Evolutionary conservation across 2,329 filamentous ascomycete species (phyloP), one percentile per base, ranked within the genome.

Genomic region (Xylaria polymorpha): DNA sequence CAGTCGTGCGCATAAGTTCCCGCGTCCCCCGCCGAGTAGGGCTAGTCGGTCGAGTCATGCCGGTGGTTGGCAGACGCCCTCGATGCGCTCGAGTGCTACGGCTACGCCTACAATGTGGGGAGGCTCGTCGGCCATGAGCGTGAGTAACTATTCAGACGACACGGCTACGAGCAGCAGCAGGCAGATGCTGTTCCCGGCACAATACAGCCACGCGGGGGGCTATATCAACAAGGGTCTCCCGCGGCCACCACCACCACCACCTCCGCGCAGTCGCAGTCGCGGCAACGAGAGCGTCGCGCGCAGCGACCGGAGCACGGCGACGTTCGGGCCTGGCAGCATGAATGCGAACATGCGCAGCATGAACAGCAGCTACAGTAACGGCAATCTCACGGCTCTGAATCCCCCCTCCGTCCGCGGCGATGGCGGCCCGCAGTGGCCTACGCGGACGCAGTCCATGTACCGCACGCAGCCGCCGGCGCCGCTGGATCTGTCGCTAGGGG

Each of bases 131-230:
- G 71, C 74, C 25, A 65, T 73, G 73, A 77, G 76, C 63, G 67
- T 75, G n/a, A 73, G 73, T 50, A 73, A 59, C 9, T 74, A 68
- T 64, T 76, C 77, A 12, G 76, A 78, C 46, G 77, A 78, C 64
- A 71, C 70, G 1, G 67, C 68, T 9, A 66, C 60, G n/a, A 77
- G 72, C 63, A 64, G 68, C 18, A 74, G 66, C 64, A 61, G 72
- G 0, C 69, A 70, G 29, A 58, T 72, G 39, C 35, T 69, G 0
- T 60, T 73, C 2, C 61, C 64, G 25, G 15, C 64, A 4, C 71
- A 64, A 4, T 66, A 61, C 4, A 44, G 9, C 18, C 32, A 56
- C 4, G 20, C n/a, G 6, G 37, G 9, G 9, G 20, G 56, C 4
- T 66, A 65, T 20, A 59, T 32, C 10, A 48, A 56, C 43, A 66